Evolutionary conservation across 768 basidiomycete genomes (phyloP).

Genomic region (Tephrocybe rancida): DNA sequence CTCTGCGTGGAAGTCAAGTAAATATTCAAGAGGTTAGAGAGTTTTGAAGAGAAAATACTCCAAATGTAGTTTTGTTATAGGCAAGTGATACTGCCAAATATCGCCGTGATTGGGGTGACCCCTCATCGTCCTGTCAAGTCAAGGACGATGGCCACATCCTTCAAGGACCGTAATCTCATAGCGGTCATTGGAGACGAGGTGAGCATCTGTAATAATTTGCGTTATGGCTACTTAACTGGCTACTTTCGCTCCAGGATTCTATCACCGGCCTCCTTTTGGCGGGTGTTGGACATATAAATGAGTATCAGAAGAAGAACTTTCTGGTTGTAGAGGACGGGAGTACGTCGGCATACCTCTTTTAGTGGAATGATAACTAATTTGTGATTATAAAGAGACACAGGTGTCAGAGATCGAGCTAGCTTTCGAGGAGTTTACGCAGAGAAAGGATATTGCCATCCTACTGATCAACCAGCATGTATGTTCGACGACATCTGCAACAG

Average conservation of each 20-base stretch:
- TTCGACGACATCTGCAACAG: conserved; percentile 7
- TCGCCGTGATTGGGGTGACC: too few species aligned
- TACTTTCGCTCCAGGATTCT: conserved; percentile 69
- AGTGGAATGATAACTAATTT: background rate
- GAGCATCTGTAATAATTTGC: conserved; percentile 13
- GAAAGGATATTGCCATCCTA: conserved; percentile 94
- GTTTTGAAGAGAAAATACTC: background rate
- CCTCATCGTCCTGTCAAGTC: background rate
- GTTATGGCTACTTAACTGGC: conserved; percentile 10
- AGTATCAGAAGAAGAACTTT: conserved; percentile 96
- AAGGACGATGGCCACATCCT: conserved; percentile 38
- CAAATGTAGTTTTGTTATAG: conserved; percentile 3
- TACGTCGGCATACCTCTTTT: conserved; percentile 41
- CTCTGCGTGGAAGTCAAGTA: too few species aligned
- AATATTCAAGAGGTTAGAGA: background rate
- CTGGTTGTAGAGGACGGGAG: conserved; percentile 94
- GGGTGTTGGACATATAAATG: conserved; percentile 90
- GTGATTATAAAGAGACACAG: conserved; percentile 73
- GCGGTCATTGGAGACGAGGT: conserved; percentile 99
- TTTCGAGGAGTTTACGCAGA: conserved; percentile 93
- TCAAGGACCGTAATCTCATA: conserved; percentile 84
- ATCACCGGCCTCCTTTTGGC: conserved; percentile 95
- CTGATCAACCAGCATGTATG: conserved; percentile 98
- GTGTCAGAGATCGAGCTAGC: conserved; percentile 87
- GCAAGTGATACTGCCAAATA: conserved; percentile 9